Conservation (phyloP, 345 rosid species). For the Linum tenue region DNA sequence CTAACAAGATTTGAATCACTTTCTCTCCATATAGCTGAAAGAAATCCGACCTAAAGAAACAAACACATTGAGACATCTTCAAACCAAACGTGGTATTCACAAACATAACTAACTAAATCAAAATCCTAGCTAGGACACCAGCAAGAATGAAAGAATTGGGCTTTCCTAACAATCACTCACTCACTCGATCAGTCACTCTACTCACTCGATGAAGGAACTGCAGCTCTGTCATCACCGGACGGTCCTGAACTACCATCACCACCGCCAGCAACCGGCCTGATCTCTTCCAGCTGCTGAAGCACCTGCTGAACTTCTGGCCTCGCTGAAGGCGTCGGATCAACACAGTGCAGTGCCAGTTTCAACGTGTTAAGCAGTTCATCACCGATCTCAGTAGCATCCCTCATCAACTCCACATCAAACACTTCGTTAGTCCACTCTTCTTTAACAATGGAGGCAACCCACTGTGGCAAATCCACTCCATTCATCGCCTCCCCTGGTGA, state of each 20-base stretch:
- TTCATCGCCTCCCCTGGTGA: slow-evolving; percentile 73
- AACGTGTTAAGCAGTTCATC: slow-evolving; percentile 74
- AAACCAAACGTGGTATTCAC: no score
- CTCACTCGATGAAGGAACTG: no score
- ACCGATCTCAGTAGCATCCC: slow-evolving; percentile 46
- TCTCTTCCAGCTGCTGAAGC: slow-evolving; percentile 64
- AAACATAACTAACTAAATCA: no score
- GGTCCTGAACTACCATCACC: neutral
- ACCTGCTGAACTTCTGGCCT: slow-evolving; percentile 70
- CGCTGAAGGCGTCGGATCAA: slow-evolving; percentile 66
- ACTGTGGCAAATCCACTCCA: slow-evolving; percentile 85
- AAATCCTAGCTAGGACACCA: no score
- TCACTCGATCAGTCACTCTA: no score
- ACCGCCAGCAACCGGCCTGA: slow-evolving; percentile 21
- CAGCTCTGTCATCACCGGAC: no score
- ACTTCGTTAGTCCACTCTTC: slow-evolving; percentile 97
- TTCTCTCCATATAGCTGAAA: no score
- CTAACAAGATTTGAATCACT: no score
- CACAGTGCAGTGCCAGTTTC: slow-evolving; percentile 84
- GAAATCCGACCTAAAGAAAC: no score
- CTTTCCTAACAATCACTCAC: no score
- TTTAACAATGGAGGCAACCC: slow-evolving; percentile 92
- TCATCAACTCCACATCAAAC: slow-evolving; percentile 74
- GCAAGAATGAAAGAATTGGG: no score
- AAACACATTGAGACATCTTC: no score